phyloP scores from a whole-genome alignment of 140 eudicot species.

The Erigeron philadelphicus region DNA sequence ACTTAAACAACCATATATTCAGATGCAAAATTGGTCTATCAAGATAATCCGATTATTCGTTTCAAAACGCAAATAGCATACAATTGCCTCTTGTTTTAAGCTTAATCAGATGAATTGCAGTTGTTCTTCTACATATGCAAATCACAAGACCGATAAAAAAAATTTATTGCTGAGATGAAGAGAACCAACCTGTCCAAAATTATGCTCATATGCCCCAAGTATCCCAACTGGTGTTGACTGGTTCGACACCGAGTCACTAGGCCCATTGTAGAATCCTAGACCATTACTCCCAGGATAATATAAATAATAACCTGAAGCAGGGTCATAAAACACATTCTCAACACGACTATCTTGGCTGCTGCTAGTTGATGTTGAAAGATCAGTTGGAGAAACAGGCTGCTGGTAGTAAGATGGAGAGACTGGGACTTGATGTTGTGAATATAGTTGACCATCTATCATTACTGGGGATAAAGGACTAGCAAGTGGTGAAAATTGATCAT shows the following conservation, averaged over 20 bases:
- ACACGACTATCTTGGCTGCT: slow-evolving; percentile 49
- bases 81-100: background rate
- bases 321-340: slow-evolving; percentile 46
- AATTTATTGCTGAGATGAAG: background rate
- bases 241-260: slow-evolving; percentile 49
- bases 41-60: background rate
- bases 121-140: background rate
- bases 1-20: background rate
- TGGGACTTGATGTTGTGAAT: slow-evolving; percentile 71
- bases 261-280: slow-evolving; percentile 60
- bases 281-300: slow-evolving; percentile 38
- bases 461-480: slow-evolving; percentile 77
- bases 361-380: slow-evolving; percentile 53
- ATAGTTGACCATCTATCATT: slow-evolving; percentile 82
- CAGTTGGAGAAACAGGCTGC: slow-evolving; percentile 59
- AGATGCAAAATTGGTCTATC: background rate
- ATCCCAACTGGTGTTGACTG: slow-evolving; percentile 58
- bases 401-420: slow-evolving; percentile 61
- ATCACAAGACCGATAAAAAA: background rate
- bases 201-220: slow-evolving; percentile 73
- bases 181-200: slow-evolving; percentile 64
- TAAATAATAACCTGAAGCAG: slow-evolving; percentile 60
- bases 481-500: slow-evolving; percentile 78
- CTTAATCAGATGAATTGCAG: background rate
- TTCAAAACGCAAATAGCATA: background rate